Evolutionary conservation across 176 grass and related monocot species (phyloP), one percentile per base, ranked within the genome.

Genomic region (Carex pumila): DNA sequence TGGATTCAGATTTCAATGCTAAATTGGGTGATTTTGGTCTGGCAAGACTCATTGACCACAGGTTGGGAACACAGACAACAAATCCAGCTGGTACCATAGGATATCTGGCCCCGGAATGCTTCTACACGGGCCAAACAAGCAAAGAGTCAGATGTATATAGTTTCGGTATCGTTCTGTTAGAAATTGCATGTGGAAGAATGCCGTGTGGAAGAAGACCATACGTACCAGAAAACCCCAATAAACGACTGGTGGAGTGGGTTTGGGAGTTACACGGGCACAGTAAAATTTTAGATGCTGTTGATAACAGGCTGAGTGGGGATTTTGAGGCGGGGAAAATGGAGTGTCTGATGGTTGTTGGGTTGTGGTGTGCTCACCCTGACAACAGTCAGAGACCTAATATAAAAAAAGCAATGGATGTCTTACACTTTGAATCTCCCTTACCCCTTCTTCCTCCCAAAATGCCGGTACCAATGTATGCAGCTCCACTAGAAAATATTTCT

Each of bases 311-410:
- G 0, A 13, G 68, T 3, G 87, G 84, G 0, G 54, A 85, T 59
- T 87, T 88, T 59, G 87, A 89, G 0, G n/a, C 11, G 10, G 56
- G 32, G 41, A 62, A 94, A 66, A 86, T 89, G 80, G 89, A 80
- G 61, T 22, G 83, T 3, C 29, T 89, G 54, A 82, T 94, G 81
- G 62, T 86, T 17, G 84, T 90, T 6, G 89, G 92, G 22, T 53
- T 94, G 57, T 94, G 89, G 92, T 94, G 92, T 13, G 87, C 80
- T 32, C 89, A 94, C 82, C 89, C 92, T 0, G 87, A 91, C 10
- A 31, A 69, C 17, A 86, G 54, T 7, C 68, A 71, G 56, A 78
- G 92, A 15, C 92, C 92, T 3, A 69, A 60, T 25, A 91, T 89
- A 18, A 82, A 68, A 50, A 83, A 86, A 45, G 89, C 74, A 0